phyloP scores from a whole-genome alignment of 306 rosid species.

The Quercus gilva region DNA sequence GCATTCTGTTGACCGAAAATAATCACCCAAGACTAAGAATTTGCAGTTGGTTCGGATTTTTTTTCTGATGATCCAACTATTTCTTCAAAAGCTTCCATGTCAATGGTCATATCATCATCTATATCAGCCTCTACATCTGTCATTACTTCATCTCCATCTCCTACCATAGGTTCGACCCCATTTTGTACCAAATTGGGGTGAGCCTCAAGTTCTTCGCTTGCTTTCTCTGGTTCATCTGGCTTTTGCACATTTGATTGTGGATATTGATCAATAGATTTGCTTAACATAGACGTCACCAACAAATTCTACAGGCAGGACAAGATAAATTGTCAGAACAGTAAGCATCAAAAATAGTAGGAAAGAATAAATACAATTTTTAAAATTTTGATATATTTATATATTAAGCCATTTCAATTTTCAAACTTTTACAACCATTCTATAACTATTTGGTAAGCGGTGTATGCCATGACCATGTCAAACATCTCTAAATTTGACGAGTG shows the following conservation, averaged over 20 bases:
- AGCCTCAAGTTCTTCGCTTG: slow-evolving; percentile 46
- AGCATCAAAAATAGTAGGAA: not conserved
- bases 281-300: slow-evolving; percentile 76
- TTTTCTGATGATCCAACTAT: slow-evolving; percentile 57
- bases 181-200: slow-evolving; percentile 44
- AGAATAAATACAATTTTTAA: too few relatives aligned
- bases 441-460: too few relatives aligned
- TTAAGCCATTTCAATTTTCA: too few relatives aligned
- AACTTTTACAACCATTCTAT: too few relatives aligned
- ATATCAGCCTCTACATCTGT: slow-evolving; percentile 59
- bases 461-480: too few relatives aligned
- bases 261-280: slow-evolving; percentile 47
- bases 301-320: slow-evolving; percentile 60
- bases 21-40: slow-evolving; percentile 34
- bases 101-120: slow-evolving; percentile 68
- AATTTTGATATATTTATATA: too few relatives aligned
- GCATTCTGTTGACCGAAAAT: slow-evolving; percentile 5
- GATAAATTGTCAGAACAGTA: not conserved
- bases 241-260: slow-evolving; percentile 40
- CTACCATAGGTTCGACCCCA: slow-evolving; percentile 54
- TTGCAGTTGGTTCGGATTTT: slow-evolving; percentile 41
- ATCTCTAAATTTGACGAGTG: too few relatives aligned
- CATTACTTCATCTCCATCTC: slow-evolving; percentile 71
- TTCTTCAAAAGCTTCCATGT: slow-evolving; percentile 60
- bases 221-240: slow-evolving; percentile 39